Evolutionary conservation across 306 rosid species (phyloP).

Genomic region (Prinsepia uniflora): DNA sequence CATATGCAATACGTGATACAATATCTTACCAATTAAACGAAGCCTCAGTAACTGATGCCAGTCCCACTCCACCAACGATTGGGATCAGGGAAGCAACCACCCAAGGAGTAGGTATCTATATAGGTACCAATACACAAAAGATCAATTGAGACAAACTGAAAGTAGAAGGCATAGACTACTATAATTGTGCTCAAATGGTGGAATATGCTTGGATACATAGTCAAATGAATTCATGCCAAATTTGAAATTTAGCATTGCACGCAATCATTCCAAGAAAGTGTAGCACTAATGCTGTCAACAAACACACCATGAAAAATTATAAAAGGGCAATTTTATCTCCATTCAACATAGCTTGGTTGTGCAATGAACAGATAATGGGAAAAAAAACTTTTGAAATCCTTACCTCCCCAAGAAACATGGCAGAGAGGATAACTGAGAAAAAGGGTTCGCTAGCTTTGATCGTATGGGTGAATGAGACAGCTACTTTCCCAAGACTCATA

Average conservation of each 20-base stretch:
- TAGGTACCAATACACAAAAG: neutral
- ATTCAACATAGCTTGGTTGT: too few relatives aligned
- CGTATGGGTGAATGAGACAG: constrained; percentile 96
- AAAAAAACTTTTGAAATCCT: constrained; percentile 15
- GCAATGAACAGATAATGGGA: neutral
- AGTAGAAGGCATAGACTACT: neutral
- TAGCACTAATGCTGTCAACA: neutral
- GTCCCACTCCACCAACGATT: constrained; percentile 83
- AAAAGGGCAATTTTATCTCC: neutral
- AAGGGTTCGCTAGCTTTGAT: constrained; percentile 94
- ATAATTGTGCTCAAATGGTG: neutral
- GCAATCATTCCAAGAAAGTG: neutral
- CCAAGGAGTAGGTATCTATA: constrained; percentile 72
- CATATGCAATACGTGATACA: neutral
- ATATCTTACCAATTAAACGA: constrained; percentile 82
- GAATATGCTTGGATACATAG: neutral
- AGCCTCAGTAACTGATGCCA: constrained; percentile 83
- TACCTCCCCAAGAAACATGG: constrained; percentile 94
- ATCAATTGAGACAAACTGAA: constrained; percentile 16
- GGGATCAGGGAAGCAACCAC: constrained; percentile 82
- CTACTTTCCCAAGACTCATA: constrained; percentile 94
- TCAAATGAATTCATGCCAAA: neutral
- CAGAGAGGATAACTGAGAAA: constrained; percentile 83
- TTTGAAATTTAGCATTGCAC: neutral
- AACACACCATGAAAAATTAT: neutral